Evolutionary conservation across 2,329 filamentous ascomycete genomes (phyloP), one percentile per base, ranked within the genome.

Genomic region (Furcasterigmium furcatum): DNA sequence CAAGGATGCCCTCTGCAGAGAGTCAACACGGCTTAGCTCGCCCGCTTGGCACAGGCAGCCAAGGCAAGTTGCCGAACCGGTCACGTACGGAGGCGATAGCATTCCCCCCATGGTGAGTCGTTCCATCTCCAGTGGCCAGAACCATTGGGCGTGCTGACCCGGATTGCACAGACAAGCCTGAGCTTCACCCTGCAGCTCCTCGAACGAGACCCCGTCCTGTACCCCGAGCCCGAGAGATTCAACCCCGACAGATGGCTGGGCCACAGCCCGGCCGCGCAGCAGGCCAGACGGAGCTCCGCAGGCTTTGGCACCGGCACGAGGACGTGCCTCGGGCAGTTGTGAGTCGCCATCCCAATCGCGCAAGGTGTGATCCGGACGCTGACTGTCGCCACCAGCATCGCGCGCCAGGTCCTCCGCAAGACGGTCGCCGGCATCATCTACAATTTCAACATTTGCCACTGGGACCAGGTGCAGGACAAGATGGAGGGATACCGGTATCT

Each of bases 251-350:
- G 52, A 10, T 53, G 52, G 52, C 47, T 53, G 2, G 48, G 46
- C 1, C 19, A 21, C 25, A 29, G 41, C 9, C 38, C 41, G 7
- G 40, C 43, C 5, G 22, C 48, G 1, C 38, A 45, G 6, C 36
- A 40, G 16, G 14, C 14, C 2, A 46, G 27, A 22, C 27, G 24
- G 4, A 35, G 38, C 27, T 39, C 45, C 2, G 47, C 45, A 1
- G 45, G 38, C 4, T 53, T 53, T 36, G 52, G 52, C 5, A 53
- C 50, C 1, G 52, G 50, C 3, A 51, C 50, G 4, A 29, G 52
- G 22, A 53, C 48, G n/a, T 53, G 52, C n/a, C 27, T 53, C 18
- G 52, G 52, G 3, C 50, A 52, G 25, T 46, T 46, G 48, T 50
- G 27, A 20, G 48, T 49, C n/a, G 14, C n/a, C n/a, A n/a, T n/a